Evolutionary conservation across 192 early-diverging fungal genomes (phyloP).

Genomic region (Linnemannia schmuckeri): DNA sequence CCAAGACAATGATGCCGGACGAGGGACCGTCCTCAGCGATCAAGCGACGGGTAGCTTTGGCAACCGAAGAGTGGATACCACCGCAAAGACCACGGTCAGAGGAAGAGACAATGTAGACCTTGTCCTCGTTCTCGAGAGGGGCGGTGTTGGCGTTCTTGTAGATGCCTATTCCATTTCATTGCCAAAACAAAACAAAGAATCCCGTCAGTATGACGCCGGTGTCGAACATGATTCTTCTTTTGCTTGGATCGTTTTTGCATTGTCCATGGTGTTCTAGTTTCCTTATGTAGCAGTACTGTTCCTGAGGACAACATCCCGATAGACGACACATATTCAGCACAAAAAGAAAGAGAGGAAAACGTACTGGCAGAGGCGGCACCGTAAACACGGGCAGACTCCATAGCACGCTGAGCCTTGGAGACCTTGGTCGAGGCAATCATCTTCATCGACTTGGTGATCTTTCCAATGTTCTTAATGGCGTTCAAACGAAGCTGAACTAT

Average conservation of each 20-base stretch:
- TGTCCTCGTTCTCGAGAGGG: constrained; percentile 71
- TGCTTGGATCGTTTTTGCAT: not conserved
- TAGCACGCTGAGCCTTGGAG: constrained; percentile 86
- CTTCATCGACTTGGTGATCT: constrained; percentile 99
- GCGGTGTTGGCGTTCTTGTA: constrained; percentile 82
- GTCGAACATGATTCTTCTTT: not conserved
- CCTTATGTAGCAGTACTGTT: not conserved
- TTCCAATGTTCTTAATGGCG: constrained; percentile 98
- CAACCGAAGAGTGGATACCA: constrained; percentile 96
- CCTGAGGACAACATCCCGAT: constrained; percentile 5
- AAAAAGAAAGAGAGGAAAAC: not conserved
- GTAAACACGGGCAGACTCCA: constrained; percentile 89
- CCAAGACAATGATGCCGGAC: constrained; percentile 78
- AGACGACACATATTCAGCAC: too few relatives aligned
- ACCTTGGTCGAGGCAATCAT: constrained; percentile 99
- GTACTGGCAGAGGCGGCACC: constrained; percentile 74
- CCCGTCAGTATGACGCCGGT: not conserved
- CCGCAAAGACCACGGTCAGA: constrained; percentile 99
- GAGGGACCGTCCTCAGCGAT: constrained; percentile 53
- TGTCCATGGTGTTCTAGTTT: not conserved
- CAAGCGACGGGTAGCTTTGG: constrained; percentile 82
- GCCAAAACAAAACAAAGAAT: not conserved
- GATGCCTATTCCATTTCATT: constrained; percentile 63
- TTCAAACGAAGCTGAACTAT: constrained; percentile 94
- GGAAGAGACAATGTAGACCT: constrained; percentile 86